A percentile compares a stretch with the other conserved stretches of the same genome.
Evolutionary conservation across 2,329 filamentous ascomycete species (phyloP).

Genomic region (Diatrype stigma): DNA sequence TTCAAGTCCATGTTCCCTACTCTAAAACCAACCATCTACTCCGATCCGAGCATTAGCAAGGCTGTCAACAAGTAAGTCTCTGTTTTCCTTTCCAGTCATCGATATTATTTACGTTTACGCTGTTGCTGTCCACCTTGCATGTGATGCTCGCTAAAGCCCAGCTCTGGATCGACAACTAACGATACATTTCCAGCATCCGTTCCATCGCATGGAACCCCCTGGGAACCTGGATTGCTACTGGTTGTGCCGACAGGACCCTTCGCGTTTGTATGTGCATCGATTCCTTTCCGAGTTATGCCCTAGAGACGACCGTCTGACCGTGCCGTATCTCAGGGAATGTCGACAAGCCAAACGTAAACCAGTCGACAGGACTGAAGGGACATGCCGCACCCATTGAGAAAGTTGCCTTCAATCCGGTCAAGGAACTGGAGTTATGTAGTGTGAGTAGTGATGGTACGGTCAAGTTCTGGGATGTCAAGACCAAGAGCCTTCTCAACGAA

Average conservation of each 20-base stretch:
- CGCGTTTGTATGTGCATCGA: conserved; percentile 60
- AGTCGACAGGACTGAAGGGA: conserved; percentile 71
- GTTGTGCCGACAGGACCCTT: conserved; percentile 64
- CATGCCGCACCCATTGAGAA: conserved; percentile 65
- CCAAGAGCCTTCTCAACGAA: conserved; percentile 66
- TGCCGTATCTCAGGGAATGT: conserved; percentile 58
- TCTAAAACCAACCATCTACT: conserved; percentile 28
- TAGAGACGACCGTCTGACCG: background rate
- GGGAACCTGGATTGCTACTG: conserved; percentile 79
- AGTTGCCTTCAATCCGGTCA: conserved; percentile 72
- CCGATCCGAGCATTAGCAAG: conserved; percentile 25
- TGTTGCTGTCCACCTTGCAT: no score
- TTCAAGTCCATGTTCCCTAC: conserved; percentile 27
- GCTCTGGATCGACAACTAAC: background rate
- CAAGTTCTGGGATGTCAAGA: conserved; percentile 77
- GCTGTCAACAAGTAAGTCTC: conserved; percentile 25
- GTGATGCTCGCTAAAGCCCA: background rate
- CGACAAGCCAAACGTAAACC: conserved; percentile 67
- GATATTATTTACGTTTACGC: no score
- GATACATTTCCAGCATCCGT: conserved; percentile 53
- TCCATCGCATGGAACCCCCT: conserved; percentile 87
- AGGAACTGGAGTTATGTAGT: conserved; percentile 73
- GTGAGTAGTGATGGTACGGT: conserved; percentile 70
- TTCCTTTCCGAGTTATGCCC: background rate
- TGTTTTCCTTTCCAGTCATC: background rate